Base-by-base conservation (phyloP, 192 early-diverging fungal species). In the Umbelopsis sp. region DNA sequence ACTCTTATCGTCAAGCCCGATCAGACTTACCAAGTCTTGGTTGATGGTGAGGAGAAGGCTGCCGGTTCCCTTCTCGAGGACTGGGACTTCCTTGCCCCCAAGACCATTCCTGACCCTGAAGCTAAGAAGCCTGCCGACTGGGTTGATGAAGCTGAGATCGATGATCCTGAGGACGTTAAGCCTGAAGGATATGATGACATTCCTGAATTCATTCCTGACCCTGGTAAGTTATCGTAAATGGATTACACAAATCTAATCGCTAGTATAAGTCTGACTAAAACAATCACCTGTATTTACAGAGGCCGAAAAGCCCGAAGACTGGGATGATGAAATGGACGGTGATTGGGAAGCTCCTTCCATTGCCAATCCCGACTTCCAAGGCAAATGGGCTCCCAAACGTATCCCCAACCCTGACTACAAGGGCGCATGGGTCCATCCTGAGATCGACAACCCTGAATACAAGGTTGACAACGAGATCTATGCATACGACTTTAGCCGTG, bases 251-350 rank as follows among this genome's bases (percentile, higher is more conserved):
- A 17, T n/a, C 17, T n/a, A 36, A 22, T 21, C 9, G 3, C 29
- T 12, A 2, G 17, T 0, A 11, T n/a, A 17, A 41, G 8, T 11
- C 8, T 62, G 26, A 62, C 56, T 62, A 34, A n/a, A n/a, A n/a
- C n/a, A n/a, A 62, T n/a, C 24, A 17, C 1, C 34, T 29, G 4
- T 20, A 12, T 62, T 16, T 34, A n/a, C 56, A 62, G 56, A 93
- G 2, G 94, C 93, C 56, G 78, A 74, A 56, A 93, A 94, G 83
- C 95, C 96, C 41, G 94, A 92, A 67, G 94, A 97, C 76, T 98
- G 95, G 95, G 92, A 93, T 71, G 93, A 94, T 70, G 96, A 98
- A 69, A 89, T 94, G 83, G 96, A 99, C 82, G 97, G 97, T 71
- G 95, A 96, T 25, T 99, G 96, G 95, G 92, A 92, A 79, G 86